Base-by-base conservation (phyloP, 495 filamentous ascomycete species). In the Podospora pseudoanserina region DNA sequence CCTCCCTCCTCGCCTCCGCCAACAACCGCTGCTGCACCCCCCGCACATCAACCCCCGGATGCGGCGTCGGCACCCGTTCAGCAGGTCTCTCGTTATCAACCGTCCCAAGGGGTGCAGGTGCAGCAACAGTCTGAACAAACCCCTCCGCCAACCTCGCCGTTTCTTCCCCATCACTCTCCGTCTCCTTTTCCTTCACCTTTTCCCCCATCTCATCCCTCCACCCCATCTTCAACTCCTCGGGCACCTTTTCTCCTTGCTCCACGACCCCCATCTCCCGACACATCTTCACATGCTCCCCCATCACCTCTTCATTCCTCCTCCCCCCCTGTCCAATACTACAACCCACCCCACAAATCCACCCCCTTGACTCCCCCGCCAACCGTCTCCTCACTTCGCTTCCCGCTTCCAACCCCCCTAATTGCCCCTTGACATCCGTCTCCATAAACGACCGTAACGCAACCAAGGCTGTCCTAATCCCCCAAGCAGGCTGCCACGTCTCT, bases 401-500 rank as follows among this genome's bases (percentile, higher is more conserved):
- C 19, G 89, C 89, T 68, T 97, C 93, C 76, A 97, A 79, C 3
- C 95, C 95, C 2, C 95, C 95, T 0, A 99, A 80, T 83, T 99
- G 95, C 0, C 95, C 90, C 64, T 81, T 83, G 1, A 86, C 84
- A 65, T 90, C 88, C 23, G 86, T 89, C 73, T 91, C 90, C 90
- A 92, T 92, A 75, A 92, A 92, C 28, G 80, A 82, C 53, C 90
- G 79, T 34, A 91, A 81, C 18, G 90, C 90, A 15, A 91, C 88
- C 30, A 92, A 80, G 7, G 90, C 90, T 1, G 90, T 92, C 62
- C 95, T 85, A 6, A 99, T 88, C 0, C 95, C 94, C 95, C 95
- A 99, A 1, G 95, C 95, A 1, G 95, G 95, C 85, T 96, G 93
- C 95, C 95, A 99, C 27, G 90, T 94, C 79, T 99, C 95, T 78